Evolutionary conservation across 2,329 filamentous ascomycete species (phyloP), one percentile per base, ranked within the genome.

Genomic region (Colletotrichum scovillei): DNA sequence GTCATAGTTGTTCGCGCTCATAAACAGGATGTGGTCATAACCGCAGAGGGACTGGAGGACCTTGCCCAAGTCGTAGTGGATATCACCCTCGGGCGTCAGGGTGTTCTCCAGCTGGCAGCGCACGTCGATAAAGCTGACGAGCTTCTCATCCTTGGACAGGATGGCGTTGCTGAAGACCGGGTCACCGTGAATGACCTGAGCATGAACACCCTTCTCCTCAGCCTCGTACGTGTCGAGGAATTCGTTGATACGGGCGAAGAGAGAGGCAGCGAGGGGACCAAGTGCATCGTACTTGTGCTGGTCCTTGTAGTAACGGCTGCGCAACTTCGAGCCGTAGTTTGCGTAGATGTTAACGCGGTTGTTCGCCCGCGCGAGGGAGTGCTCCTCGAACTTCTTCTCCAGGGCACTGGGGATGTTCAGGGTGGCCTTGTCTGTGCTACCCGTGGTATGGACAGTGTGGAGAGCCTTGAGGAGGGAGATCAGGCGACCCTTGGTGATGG

Each of bases 161-260:
- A 80, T 80, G 63, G 78, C 78, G 62, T 80, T 80, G 73, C 76
- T 78, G 69, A 80, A 80, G 38, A 80, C 78, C 8, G 79, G 78
- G 68, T 80, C 79, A 38, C 79, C 79, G 72, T 80, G 78, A 69
- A 80, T 79, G 8, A 79, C 74, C 22, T 76, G 66, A 1, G 78
- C 76, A 22, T 75, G 74, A 19, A 77, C 75, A 26, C 75, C 79
- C 71, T 77, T 77, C 35, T 78, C 73, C 59, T 80, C 77, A 53
- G 78, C 78, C 72, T 80, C 79, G 74, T 80, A 80, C 7, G 75
- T 76, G 65, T 79, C 78, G 38, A 80, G 76, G 67, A 79, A 79
- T 69, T 77, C 76, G 66, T 76, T 72, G 8, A 80, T 74, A 16
- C 76, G 77, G 52, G 60, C 72, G 65, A 78, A 79, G 30, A 80